Evolutionary conservation across 1,139 yeast species (phyloP).

Genomic region (Candida labiduridarum): DNA sequence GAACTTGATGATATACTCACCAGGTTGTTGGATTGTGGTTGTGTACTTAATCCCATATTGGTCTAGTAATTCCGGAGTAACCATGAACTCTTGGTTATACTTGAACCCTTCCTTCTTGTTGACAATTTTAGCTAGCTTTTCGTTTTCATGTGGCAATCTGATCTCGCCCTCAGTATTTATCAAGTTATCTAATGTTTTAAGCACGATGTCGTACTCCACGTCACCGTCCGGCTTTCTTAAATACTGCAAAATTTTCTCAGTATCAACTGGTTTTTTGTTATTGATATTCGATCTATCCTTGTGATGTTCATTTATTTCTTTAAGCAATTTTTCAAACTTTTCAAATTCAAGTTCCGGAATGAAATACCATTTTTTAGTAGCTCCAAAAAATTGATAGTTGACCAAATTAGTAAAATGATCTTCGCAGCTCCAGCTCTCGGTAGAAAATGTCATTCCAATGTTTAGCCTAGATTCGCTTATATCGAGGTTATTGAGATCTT

Average conservation of each 20-base stretch:
- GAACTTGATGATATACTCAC: slow-evolving; percentile 58
- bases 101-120: slow-evolving; percentile 13
- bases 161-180: slow-evolving; percentile 27
- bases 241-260: slow-evolving; percentile 20
- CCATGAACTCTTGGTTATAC: slow-evolving; percentile 42
- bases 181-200: slow-evolving; percentile 34
- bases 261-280: slow-evolving; percentile 17
- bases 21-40: slow-evolving; percentile 56
- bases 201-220: slow-evolving; percentile 29
- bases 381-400: slow-evolving; percentile 73
- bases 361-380: slow-evolving; percentile 76
- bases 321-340: slow-evolving; percentile 55
- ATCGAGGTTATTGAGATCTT: slow-evolving; percentile 45
- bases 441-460: slow-evolving; percentile 67
- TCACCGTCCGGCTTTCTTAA: slow-evolving; percentile 18
- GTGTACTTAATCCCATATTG: slow-evolving; percentile 49
- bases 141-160: slow-evolving; percentile 28
- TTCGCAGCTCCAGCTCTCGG: slow-evolving; percentile 74
- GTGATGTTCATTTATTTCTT: slow-evolving; percentile 18
- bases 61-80: slow-evolving; percentile 53
- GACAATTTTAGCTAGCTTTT: slow-evolving; percentile 28
- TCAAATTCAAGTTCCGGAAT: slow-evolving; percentile 70
- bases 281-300: slow-evolving; percentile 26
- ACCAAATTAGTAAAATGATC: slow-evolving; percentile 73
- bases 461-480: slow-evolving; percentile 33